These are phyloP conservation scores for Boletus calvinii DNA, from an alignment of 1,284 basidiomycete species.

Conservation along the genomic window DNA sequence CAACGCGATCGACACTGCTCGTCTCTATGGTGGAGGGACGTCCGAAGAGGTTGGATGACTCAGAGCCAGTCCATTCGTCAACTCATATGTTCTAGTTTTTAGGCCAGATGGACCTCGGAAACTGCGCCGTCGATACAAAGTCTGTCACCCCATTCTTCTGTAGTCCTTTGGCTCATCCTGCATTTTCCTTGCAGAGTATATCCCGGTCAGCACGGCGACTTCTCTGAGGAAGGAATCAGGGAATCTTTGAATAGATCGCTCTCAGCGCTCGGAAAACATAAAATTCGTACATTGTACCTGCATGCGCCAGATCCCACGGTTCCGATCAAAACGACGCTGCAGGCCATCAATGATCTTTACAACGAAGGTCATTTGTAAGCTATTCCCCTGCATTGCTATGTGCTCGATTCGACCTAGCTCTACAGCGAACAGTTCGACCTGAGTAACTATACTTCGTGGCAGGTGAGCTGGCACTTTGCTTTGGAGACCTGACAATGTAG, in stretches of 20 bases:
- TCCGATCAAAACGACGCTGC: slow-evolving; percentile 36
- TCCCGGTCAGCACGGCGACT: slow-evolving; percentile 26
- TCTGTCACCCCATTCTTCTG: not conserved
- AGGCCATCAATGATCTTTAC: slow-evolving; percentile 40
- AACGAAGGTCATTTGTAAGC: slow-evolving; percentile 42
- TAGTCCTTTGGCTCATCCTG: not conserved
- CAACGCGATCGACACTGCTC: slow-evolving; percentile 30
- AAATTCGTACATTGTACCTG: slow-evolving; percentile 28
- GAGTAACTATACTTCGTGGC: slow-evolving; percentile 45
- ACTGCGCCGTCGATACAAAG: slow-evolving; percentile 33
- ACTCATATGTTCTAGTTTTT: slow-evolving; percentile 20
- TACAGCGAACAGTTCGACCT: slow-evolving; percentile 43
- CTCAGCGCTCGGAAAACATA: slow-evolving; percentile 22
- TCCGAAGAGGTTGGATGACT: slow-evolving; percentile 29
- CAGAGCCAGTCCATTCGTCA: not conserved
- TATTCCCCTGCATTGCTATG: not conserved
- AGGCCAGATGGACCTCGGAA: slow-evolving; percentile 26
- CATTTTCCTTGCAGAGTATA: slow-evolving; percentile 15
- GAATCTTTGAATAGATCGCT: slow-evolving; percentile 30
- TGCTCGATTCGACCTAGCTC: slow-evolving; percentile 22
- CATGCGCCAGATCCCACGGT: slow-evolving; percentile 33
- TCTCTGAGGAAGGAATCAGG: slow-evolving; percentile 24
- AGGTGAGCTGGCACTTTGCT: slow-evolving; percentile 27
- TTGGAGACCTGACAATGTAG: not conserved
- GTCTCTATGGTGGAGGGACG: slow-evolving; percentile 32